A percentile compares a stretch with the other conserved stretches of the same genome.
Evolutionary conservation across 805 yeast genomes (phyloP).

Genomic region (Nematodospora valgi): DNA sequence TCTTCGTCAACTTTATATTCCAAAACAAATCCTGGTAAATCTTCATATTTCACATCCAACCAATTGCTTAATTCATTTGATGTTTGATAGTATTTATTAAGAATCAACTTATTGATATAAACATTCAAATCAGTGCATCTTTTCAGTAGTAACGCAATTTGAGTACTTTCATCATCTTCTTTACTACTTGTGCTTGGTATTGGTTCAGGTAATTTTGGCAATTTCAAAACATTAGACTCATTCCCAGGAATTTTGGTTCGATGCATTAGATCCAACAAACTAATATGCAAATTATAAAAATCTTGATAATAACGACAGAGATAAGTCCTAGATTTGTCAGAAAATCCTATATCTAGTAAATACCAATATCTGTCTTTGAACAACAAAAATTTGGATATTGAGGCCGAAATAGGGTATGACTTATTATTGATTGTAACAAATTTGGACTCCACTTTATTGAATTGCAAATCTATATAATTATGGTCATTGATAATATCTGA

Average conservation of each 20-base stretch:
- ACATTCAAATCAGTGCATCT: constrained; percentile 26
- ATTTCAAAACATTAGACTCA: constrained; percentile 8
- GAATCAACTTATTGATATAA: constrained; percentile 23
- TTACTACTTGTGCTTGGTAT: constrained; percentile 13
- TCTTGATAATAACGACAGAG: constrained; percentile 35
- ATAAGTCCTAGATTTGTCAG: constrained; percentile 18
- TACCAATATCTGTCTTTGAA: constrained; percentile 31
- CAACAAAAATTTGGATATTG: constrained; percentile 28
- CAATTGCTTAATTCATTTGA: constrained; percentile 25
- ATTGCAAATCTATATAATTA: constrained; percentile 25
- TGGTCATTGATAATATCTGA: constrained; percentile 15
- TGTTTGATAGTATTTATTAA: constrained; percentile 22
- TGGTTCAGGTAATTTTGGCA: constrained; percentile 35
- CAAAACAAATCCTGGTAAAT: constrained; percentile 30
- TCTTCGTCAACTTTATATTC: constrained; percentile 9
- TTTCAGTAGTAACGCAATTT: constrained; percentile 15
- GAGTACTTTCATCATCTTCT: constrained; percentile 7
- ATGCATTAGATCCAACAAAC: constrained; percentile 11
- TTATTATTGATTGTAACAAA: constrained; percentile 25
- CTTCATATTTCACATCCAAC: constrained; percentile 22
- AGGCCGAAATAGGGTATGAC: constrained; percentile 15
- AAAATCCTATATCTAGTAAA: constrained; percentile 24
- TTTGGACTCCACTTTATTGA: constrained; percentile 15
- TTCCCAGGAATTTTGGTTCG: constrained; percentile 16
- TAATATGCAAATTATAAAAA: constrained; percentile 32